phyloP scores from a whole-genome alignment of 495 filamentous ascomycete species.

The Venustampulla echinocandica region DNA sequence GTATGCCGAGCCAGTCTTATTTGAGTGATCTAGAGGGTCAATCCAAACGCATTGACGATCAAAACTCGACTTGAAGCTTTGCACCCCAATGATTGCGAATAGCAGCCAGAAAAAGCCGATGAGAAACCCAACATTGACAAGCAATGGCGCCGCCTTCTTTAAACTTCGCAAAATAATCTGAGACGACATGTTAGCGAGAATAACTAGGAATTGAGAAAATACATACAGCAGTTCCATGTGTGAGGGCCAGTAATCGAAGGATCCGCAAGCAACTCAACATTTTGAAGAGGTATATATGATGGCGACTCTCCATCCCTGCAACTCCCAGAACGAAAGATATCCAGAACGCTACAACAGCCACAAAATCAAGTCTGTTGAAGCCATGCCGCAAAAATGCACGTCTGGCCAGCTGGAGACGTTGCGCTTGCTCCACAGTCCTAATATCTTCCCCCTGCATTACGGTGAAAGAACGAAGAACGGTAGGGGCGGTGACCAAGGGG shows the following conservation, averaged over 20 bases:
- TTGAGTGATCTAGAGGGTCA: slow-evolving; percentile 43
- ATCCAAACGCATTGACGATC: slow-evolving; percentile 83
- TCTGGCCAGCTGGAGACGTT: slow-evolving; percentile 74
- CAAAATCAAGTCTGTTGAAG: slow-evolving; percentile 91
- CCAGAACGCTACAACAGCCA: slow-evolving; percentile 96
- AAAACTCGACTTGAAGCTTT: slow-evolving; percentile 95
- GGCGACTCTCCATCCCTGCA: slow-evolving; percentile 52
- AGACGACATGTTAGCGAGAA: slow-evolving; percentile 19
- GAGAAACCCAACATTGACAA: slow-evolving; percentile 92
- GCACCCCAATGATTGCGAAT: slow-evolving; percentile 92
- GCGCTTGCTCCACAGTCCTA: slow-evolving; percentile 55
- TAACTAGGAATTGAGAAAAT: neutral
- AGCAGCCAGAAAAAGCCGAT: slow-evolving; percentile 99
- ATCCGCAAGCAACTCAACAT: slow-evolving; percentile 96
- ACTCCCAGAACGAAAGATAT: slow-evolving; percentile 68
- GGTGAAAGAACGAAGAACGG: slow-evolving; percentile 78
- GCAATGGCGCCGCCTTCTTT: slow-evolving; percentile 86
- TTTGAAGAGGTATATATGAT: slow-evolving; percentile 79
- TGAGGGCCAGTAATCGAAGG: slow-evolving; percentile 77
- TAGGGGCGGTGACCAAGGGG: slow-evolving; percentile 40
- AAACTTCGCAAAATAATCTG: slow-evolving; percentile 83
- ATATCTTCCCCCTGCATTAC: slow-evolving; percentile 48
- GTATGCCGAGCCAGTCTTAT: slow-evolving; percentile 28
- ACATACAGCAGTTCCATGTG: slow-evolving; percentile 68
- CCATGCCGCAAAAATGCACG: slow-evolving; percentile 89